Conservation (phyloP, 2,329 filamentous ascomycete genomes). For the Hypoxylon rubiginosum region DNA sequence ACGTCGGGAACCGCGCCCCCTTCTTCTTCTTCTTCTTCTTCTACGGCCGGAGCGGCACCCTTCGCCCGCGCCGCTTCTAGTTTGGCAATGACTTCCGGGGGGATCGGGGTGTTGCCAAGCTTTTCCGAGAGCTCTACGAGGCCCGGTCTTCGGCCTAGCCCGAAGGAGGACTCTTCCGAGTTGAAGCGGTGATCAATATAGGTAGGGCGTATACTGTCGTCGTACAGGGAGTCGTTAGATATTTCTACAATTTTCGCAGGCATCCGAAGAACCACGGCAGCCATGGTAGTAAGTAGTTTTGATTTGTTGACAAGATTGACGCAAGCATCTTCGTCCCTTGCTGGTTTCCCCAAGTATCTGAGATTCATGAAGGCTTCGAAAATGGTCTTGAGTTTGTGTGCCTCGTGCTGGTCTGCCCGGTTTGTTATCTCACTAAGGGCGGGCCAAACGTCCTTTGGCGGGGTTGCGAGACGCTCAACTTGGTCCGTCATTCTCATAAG, state of each 20-base stretch:
- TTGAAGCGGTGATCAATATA: slow-evolving; percentile 26
- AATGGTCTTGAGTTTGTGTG: not conserved
- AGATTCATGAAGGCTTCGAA: slow-evolving; percentile 8
- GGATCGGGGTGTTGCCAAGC: slow-evolving; percentile 23
- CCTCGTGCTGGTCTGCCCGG: not conserved
- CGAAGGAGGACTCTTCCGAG: slow-evolving; percentile 20
- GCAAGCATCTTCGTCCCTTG: not conserved
- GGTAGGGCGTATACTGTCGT: slow-evolving; percentile 21
- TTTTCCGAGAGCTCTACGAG: slow-evolving; percentile 19
- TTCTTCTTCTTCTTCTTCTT: not conserved
- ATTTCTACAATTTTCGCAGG: not conserved
- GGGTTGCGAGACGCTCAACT: not conserved
- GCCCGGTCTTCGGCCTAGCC: slow-evolving; percentile 23
- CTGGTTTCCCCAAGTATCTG: no score
- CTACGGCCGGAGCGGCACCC: no score
- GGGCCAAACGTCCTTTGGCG: slow-evolving; percentile 2
- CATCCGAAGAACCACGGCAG: slow-evolving; percentile 21
- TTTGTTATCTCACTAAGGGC: not conserved
- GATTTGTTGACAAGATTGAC: not conserved
- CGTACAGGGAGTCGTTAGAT: not conserved
- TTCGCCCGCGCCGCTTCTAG: not conserved
- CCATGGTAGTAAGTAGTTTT: slow-evolving; percentile 3
- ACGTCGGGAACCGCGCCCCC: not conserved
- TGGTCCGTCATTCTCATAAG: slow-evolving; percentile 7
- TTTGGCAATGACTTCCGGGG: slow-evolving; percentile 6